A percentile compares a stretch with the other conserved stretches of the same genome.
These are phyloP conservation scores for Rhizopus delemar DNA, from an alignment of 371 early-diverging fungal genomes.

Conservation along the genomic window DNA sequence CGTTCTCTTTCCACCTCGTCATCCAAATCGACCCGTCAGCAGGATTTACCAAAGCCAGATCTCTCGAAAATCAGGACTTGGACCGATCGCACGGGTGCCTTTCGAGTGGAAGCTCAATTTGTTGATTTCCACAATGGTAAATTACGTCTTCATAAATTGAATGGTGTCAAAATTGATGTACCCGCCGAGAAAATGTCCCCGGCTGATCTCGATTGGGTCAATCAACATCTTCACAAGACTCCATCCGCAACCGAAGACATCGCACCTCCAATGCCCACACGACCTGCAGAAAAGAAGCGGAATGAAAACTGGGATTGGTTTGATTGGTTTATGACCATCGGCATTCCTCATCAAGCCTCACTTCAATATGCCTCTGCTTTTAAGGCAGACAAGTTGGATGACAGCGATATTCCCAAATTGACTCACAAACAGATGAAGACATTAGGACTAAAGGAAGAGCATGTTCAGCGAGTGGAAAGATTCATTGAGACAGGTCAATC, in stretches of 20 bases:
- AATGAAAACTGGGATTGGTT: slow-evolving; percentile 86
- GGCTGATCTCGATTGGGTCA: slow-evolving; percentile 74
- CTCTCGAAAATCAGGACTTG: slow-evolving; percentile 76
- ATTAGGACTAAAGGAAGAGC: slow-evolving; percentile 82
- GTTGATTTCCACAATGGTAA: slow-evolving; percentile 75
- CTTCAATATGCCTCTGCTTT: slow-evolving; percentile 78
- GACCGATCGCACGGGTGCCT: slow-evolving; percentile 91
- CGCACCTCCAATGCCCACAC: slow-evolving; percentile 46
- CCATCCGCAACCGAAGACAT: slow-evolving; percentile 37
- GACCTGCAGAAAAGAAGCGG: slow-evolving; percentile 37
- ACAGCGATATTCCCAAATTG: slow-evolving; percentile 70
- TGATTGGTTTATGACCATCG: slow-evolving; percentile 81
- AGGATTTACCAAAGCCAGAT: slow-evolving; percentile 48
- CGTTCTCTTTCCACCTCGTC: slow-evolving; percentile 23
- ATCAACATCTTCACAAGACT: slow-evolving; percentile 23
- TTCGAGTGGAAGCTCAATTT: slow-evolving; percentile 90
- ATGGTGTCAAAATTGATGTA: slow-evolving; percentile 93
- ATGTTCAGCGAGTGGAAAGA: slow-evolving; percentile 77
- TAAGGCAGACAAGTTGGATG: slow-evolving; percentile 82
- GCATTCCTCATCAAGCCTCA: slow-evolving; percentile 72
- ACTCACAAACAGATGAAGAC: slow-evolving; percentile 73
- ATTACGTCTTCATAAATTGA: slow-evolving; percentile 88
- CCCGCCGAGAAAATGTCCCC: slow-evolving; percentile 83
- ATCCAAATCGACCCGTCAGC: slow-evolving; percentile 11
- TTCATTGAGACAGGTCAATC: slow-evolving; percentile 49